These are phyloP conservation scores for Poa annua DNA, from an alignment of 176 grass and related monocot genomes.

Conservation along the genomic window DNA sequence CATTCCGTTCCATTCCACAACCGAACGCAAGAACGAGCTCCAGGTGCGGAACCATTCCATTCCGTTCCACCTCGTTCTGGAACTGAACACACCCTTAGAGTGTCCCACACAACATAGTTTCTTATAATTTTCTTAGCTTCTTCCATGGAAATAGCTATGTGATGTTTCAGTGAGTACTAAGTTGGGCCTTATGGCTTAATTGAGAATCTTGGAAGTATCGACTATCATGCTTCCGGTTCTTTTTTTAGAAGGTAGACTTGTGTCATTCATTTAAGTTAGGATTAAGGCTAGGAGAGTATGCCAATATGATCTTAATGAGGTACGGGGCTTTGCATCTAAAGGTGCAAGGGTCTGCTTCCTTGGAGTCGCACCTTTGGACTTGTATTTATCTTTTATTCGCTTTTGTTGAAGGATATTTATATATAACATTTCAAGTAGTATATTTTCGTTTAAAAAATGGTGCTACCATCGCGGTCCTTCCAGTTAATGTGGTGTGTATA, in stretches of 20 bases:
- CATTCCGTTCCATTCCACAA: no score
- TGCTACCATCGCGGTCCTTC: neutral
- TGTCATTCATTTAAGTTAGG: neutral
- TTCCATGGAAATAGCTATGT: neutral
- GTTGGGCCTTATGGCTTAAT: neutral
- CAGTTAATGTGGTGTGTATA: conserved; percentile 4
- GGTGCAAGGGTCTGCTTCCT: neutral
- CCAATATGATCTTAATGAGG: no score
- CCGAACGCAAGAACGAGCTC: no score
- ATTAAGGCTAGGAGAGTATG: no score
- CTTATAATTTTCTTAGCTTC: neutral
- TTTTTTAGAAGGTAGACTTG: no score
- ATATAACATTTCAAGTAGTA: conserved; percentile 12
- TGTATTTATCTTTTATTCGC: neutral
- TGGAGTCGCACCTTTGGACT: neutral
- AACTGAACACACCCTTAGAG: no score
- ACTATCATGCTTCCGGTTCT: neutral
- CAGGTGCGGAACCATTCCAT: no score
- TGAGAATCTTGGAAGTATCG: neutral
- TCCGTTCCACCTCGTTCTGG: no score
- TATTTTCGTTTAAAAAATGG: neutral
- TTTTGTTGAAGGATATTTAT: neutral
- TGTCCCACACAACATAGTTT: neutral
- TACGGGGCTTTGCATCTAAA: no score
- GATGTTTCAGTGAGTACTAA: neutral